Base-by-base conservation (phyloP, 75 land plant species). In the Picea glauca region DNA sequence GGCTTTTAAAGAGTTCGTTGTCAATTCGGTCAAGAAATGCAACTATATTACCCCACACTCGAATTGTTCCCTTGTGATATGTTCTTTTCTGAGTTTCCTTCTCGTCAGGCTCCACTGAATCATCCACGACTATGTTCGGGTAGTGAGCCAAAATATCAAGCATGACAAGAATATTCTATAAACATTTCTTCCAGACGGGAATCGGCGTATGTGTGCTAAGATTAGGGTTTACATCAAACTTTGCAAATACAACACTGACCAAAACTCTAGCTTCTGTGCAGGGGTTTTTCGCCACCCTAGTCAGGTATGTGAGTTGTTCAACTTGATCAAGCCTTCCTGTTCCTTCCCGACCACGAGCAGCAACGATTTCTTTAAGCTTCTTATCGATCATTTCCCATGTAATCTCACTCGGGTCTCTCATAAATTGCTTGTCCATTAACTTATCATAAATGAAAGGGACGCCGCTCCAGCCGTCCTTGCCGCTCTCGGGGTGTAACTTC, bases 41-140 rank as follows among this genome's bases (percentile, higher is more conserved):
- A 61, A 91, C 93, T 80, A 95, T 74, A 62, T 91, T 93, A 26
- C 98, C 98, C 98, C 98, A 93, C 32, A 95, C 89, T 20, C 84
- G 86, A 57, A 94, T 91, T 15, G 90, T 88, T 3, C 91, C 98
- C 26, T 26, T 26, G 26, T 26, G 26, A 26, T 26, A 0, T 26
- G 26, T 26, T 26, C 26, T 26, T 26, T 94, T 94, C 78, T 94
- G 93, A 14, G 91, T 85, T 80, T 94, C 96, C 58, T 91, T 88
- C 86, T 94, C 94, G 40, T 94, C 96, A 54, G 87, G 93, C 68
- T 91, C 96, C 18, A 83, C 83, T 31, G 79, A 82, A 63, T 91
- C 96, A 82, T 90, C 89, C 76, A 94, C 85, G 46, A 90, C 80
- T 75, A 94, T 94, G 78, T 91, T 94, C 1, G 90, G 88, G 80